phyloP scores from a whole-genome alignment of 768 basidiomycete species.

The Brasilioporus rufonigricans region DNA sequence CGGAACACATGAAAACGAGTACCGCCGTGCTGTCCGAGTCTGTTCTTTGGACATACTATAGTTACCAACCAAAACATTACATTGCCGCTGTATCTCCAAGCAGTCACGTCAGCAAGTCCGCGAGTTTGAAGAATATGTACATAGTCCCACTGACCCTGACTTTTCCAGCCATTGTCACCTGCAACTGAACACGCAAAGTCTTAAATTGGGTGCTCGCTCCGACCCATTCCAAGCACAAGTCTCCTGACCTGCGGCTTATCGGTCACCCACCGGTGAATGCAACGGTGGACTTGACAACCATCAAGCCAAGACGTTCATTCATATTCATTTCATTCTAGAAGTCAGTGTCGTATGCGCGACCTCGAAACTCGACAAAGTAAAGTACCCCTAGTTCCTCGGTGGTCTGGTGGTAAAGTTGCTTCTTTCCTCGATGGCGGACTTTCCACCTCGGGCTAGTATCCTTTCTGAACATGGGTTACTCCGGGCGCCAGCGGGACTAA shows the following conservation, averaged over 20 bases:
- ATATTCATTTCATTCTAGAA: constrained; percentile 4
- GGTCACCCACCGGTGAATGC: neutral
- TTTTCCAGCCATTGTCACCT: too few species aligned
- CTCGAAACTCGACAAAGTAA: neutral
- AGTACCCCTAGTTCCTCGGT: neutral
- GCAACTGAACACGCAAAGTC: neutral
- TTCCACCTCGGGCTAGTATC: constrained; percentile 3
- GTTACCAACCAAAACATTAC: neutral
- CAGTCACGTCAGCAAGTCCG: neutral
- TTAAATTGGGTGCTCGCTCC: neutral
- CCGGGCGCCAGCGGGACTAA: constrained; percentile 2
- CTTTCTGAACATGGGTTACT: constrained; percentile 13
- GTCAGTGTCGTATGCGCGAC: neutral
- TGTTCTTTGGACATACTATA: neutral
- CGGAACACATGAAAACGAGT: neutral
- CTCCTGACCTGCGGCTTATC: constrained; percentile 6
- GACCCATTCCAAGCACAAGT: neutral
- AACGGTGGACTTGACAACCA: constrained; percentile 22
- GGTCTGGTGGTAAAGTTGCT: neutral
- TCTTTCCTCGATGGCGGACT: constrained; percentile 9
- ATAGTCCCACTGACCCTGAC: neutral
- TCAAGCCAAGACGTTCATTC: constrained; percentile 8
- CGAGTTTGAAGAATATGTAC: neutral
- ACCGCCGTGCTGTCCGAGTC: neutral
- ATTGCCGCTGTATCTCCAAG: constrained; percentile 1